Conservation (phyloP, 1,284 basidiomycete species). For the Puccinia sorghi region DNA sequence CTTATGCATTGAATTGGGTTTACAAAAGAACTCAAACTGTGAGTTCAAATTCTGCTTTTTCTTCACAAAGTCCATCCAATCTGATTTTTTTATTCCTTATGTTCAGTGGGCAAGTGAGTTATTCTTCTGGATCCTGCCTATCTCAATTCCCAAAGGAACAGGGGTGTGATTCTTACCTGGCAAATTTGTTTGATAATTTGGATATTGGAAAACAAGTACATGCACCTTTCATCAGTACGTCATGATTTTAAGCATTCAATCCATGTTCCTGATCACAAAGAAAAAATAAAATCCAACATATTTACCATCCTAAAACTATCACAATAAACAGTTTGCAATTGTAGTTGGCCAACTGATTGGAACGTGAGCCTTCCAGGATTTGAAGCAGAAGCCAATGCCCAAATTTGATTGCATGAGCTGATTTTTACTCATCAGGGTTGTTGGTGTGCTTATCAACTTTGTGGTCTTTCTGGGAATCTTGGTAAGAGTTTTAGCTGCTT, state of each 20-base stretch:
- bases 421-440: conserved; percentile 9
- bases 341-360: conserved; percentile 41
- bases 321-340: conserved; percentile 19
- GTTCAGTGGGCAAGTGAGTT: conserved; percentile 28
- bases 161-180: neutral
- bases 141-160: neutral
- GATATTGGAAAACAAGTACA: conserved; percentile 19
- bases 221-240: conserved; percentile 48
- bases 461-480: conserved; percentile 31
- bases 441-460: conserved; percentile 40
- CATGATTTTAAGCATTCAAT: neutral
- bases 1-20: neutral
- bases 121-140: neutral
- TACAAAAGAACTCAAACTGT: conserved; percentile 46
- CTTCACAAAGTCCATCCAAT: neutral
- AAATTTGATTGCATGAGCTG: neutral
- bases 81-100: neutral
- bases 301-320: neutral
- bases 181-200: neutral
- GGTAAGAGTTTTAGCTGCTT: neutral
- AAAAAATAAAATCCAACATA: neutral
- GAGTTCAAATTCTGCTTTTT: neutral
- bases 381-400: neutral
- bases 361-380: conserved; percentile 22
- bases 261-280: neutral